phyloP scores from a whole-genome alignment of 768 basidiomycete species.

The Hemileccinum impolitum region DNA sequence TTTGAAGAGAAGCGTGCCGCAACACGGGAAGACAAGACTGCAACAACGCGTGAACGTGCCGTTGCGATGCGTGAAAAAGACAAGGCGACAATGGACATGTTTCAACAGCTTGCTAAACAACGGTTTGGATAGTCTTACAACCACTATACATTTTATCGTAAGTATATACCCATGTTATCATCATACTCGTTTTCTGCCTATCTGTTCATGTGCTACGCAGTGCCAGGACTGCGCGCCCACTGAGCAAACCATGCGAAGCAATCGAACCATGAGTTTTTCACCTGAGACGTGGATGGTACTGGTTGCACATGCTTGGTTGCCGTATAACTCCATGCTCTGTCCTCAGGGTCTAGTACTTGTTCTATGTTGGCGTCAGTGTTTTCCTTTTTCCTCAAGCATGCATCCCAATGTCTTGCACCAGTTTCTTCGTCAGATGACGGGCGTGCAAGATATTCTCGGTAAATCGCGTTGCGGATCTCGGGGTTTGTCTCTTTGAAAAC shows the following conservation, averaged over 20 bases:
- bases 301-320: background rate
- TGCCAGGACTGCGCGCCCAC: background rate
- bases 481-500: slow-evolving; percentile 6
- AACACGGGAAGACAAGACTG: slow-evolving; percentile 46
- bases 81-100: slow-evolving; percentile 94
- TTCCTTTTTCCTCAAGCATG: background rate
- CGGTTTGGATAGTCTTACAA: slow-evolving; percentile 61
- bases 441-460: slow-evolving; percentile 6
- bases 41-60: slow-evolving; percentile 57
- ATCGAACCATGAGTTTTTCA: background rate
- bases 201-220: background rate
- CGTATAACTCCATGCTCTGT: slow-evolving; percentile 36
- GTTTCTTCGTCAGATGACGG: background rate
- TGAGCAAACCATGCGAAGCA: background rate
- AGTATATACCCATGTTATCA: slow-evolving; percentile 9
- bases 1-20: slow-evolving; percentile 49
- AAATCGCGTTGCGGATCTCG: slow-evolving; percentile 7
- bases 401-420: background rate
- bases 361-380: background rate
- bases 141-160: slow-evolving; percentile 8
- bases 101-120: slow-evolving; percentile 86
- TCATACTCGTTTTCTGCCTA: background rate
- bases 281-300: background rate
- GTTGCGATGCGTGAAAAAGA: slow-evolving; percentile 72
- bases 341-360: slow-evolving; percentile 35